Evolutionary conservation across 805 yeast species (phyloP).

Genomic region (Hemisphaericaspora nanyangensis): DNA sequence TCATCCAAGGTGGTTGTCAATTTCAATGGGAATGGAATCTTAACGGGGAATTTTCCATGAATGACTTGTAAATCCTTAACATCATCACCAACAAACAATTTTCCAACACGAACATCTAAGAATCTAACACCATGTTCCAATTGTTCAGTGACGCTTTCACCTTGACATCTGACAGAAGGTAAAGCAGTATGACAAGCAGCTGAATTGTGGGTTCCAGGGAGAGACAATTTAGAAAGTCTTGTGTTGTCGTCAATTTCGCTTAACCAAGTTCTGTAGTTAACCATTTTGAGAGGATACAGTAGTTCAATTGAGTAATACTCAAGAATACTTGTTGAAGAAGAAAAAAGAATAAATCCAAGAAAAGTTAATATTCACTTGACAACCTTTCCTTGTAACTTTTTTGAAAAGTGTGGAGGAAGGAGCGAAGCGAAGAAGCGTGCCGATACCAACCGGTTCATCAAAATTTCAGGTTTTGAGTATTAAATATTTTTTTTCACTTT

Average conservation of each 20-base stretch:
- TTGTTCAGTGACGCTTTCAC: slow-evolving; percentile 54
- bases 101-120: slow-evolving; percentile 63
- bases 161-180: slow-evolving; percentile 79
- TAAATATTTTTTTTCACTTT: no score
- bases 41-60: slow-evolving; percentile 76
- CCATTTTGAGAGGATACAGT: slow-evolving; percentile 36
- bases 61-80: slow-evolving; percentile 56
- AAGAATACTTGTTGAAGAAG: no score
- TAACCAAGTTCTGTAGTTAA: slow-evolving; percentile 51
- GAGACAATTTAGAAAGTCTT: slow-evolving; percentile 48
- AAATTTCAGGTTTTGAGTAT: no score
- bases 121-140: slow-evolving; percentile 73
- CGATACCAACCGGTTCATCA: no score
- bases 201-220: slow-evolving; percentile 86
- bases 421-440: no score
- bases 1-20: slow-evolving; percentile 52
- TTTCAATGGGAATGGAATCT: slow-evolving; percentile 52
- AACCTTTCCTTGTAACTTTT: no score
- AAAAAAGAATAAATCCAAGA: no score
- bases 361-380: no score
- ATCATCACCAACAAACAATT: slow-evolving; percentile 49
- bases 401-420: no score
- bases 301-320: no score
- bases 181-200: slow-evolving; percentile 69
- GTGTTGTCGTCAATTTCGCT: slow-evolving; percentile 48